Base-by-base conservation (phyloP, 257 asterid species). In the Nicotiana attenuata region DNA sequence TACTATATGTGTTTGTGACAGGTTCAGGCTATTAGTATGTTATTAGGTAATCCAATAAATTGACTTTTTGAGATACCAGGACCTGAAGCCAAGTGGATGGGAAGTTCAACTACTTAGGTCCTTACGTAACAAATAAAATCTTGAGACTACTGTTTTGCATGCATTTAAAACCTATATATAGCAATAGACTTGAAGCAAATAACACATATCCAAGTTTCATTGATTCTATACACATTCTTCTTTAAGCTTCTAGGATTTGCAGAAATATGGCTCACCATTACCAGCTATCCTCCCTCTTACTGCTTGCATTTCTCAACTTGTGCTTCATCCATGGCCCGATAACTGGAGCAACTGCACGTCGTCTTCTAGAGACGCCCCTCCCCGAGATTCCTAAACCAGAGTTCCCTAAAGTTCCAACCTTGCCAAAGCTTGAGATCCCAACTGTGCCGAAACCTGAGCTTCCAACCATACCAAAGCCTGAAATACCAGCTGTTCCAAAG, bases 391-490 rank as follows among this genome's bases (percentile, higher is more conserved):
- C 75, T 56, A 77, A 57, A 53, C 56, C 26, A 75, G 26, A 75
- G 26, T 31, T 75, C 20, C 63, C 79, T 4, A 50, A 75, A 50
- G 45, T 75, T 16, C 79, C 26, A 15, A 3, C 63, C 26, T 75
- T 31, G 0, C 83, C 83, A 56, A 53, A 81, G 41, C 80, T 19
- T 33, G 80, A 81, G 59, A 35, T 81, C 10, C 80, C 80, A 3
- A 67, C 68, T n/a, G 3, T 52, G 41, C 83, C 79, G 1, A 66
- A 81, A 45, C 79, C 83, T 3, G 82, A 86, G 69, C 7, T 87
- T 10, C 89, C 89, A 16, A 15, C 83, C 2, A 11, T 81, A 10
- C 90, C 89, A 24, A 84, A 88, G 15, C 84, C 83, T 10, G 83
- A 83, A 3, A 3, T 82, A 0, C 91, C 89, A 10, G 8, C 3